A percentile compares a stretch with the other conserved stretches of the same genome.
These are phyloP conservation scores for Rhodotorula sp. DNA, from an alignment of 1,284 basidiomycete species.

Conservation along the genomic window DNA sequence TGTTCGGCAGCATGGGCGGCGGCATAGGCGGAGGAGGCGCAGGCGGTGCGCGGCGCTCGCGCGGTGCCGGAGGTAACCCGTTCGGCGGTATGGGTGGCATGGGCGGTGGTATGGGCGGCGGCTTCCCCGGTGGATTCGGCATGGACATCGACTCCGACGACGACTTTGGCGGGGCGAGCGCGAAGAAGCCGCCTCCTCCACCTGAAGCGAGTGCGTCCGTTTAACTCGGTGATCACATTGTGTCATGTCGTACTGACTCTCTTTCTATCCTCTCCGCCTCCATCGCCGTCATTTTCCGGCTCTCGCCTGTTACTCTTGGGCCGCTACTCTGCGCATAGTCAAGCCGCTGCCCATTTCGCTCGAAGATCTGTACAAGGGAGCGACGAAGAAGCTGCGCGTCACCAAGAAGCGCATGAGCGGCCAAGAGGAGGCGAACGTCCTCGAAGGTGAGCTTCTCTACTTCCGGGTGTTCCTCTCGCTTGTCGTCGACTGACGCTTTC, in stretches of 20 bases:
- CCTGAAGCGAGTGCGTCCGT: constrained; percentile 24
- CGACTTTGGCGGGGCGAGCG: constrained; percentile 2
- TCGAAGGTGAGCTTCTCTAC: constrained; percentile 50
- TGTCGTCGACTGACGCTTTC: not conserved
- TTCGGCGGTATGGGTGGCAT: constrained; percentile 28
- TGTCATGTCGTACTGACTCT: not conserved
- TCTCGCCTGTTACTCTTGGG: too few relatives aligned
- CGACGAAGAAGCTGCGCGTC: constrained; percentile 87
- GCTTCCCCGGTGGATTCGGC: constrained; percentile 40
- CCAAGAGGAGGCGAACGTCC: constrained; percentile 80
- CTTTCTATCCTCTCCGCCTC: too few relatives aligned
- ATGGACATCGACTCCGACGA: constrained; percentile 45
- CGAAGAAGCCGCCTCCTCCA: constrained; percentile 20
- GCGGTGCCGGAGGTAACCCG: constrained; percentile 16
- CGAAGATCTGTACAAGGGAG: constrained; percentile 86
- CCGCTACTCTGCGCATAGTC: constrained; percentile 1
- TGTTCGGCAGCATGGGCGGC: constrained; percentile 48
- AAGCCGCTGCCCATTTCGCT: constrained; percentile 84
- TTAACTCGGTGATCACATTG: not conserved
- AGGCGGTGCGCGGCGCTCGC: constrained; percentile 6
- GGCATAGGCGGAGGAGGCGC: constrained; percentile 50
- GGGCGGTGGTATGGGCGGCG: constrained; percentile 19
- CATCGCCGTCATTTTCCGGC: too few relatives aligned
- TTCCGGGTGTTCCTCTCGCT: not conserved
- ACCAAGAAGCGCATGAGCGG: constrained; percentile 72